These are phyloP conservation scores for Clarireedia monteithiana DNA, from an alignment of 2,329 filamentous ascomycete genomes.

Conservation along the genomic window DNA sequence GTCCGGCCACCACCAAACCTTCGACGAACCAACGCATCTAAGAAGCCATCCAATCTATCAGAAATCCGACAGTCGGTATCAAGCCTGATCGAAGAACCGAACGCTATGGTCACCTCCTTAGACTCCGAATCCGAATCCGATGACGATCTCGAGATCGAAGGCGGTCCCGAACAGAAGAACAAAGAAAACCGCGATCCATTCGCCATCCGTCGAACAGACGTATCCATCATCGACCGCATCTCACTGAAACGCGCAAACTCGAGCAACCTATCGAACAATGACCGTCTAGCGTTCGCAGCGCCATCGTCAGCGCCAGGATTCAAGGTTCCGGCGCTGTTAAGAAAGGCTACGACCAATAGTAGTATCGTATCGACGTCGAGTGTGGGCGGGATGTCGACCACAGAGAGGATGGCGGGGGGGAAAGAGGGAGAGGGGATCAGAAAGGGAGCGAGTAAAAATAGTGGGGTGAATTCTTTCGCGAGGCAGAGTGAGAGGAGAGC, in stretches of 20 bases:
- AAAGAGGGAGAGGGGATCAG: constrained; percentile 43
- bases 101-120: constrained; percentile 37
- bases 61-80: constrained; percentile 81
- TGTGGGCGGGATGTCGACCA: constrained; percentile 19
- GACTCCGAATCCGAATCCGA: constrained; percentile 47
- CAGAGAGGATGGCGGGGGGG: constrained; percentile 30
- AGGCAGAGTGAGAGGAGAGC: constrained; percentile 50
- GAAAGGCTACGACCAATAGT: constrained; percentile 63
- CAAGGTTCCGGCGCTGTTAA: constrained; percentile 63
- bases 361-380: constrained; percentile 31
- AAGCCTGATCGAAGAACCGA: constrained; percentile 68
- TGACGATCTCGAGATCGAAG: constrained; percentile 44
- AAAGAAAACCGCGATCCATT: constrained; percentile 29
- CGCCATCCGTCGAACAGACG: constrained; percentile 32
- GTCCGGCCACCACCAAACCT: constrained; percentile 49
- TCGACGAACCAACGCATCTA: constrained; percentile 51
- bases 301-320: constrained; percentile 39
- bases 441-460: constrained; percentile 52
- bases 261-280: constrained; percentile 26
- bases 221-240: constrained; percentile 63
- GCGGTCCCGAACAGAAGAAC: constrained; percentile 35
- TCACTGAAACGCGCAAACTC: constrained; percentile 53
- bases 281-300: constrained; percentile 50
- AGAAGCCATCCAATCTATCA: constrained; percentile 65
- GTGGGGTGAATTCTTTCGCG: constrained; percentile 53